phyloP scores from a whole-genome alignment of 108 stramenopile genomes.

The Chaetoceros tenuissimus region DNA sequence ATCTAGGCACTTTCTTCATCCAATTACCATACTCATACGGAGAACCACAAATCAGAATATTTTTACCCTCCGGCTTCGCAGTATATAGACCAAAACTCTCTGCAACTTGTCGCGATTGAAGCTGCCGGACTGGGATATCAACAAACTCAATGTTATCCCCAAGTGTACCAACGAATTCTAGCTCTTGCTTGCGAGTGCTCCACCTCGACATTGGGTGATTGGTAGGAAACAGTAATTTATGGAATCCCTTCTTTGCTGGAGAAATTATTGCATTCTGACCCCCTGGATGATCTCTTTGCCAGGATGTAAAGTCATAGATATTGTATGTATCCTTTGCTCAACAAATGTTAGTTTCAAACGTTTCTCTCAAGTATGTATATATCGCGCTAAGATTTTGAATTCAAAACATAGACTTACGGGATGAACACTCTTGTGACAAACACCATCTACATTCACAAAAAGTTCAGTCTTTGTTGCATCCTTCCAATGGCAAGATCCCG shows the following conservation, averaged over 20 bases:
- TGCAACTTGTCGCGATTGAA: background rate
- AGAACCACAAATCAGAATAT: constrained; percentile 34
- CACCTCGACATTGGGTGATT: background rate
- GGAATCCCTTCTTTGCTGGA: background rate
- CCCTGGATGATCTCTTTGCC: too few relatives aligned
- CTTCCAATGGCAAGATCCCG: background rate
- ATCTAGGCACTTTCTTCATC: constrained; percentile 1
- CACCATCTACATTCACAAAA: constrained; percentile 9
- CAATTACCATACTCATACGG: constrained; percentile 42
- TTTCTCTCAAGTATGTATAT: too few relatives aligned
- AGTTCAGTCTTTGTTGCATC: constrained; percentile 4
- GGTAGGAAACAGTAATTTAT: background rate
- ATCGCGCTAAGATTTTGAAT: too few relatives aligned
- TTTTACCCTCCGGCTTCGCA: background rate
- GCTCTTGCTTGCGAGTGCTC: background rate
- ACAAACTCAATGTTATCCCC: background rate
- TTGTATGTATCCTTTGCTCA: too few relatives aligned
- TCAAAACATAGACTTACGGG: too few relatives aligned
- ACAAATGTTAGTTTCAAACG: too few relatives aligned
- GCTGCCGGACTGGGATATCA: background rate
- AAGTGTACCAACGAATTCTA: background rate
- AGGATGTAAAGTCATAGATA: too few relatives aligned
- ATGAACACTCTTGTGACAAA: constrained; percentile 37
- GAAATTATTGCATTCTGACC: background rate
- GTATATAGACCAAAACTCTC: background rate